phyloP scores from a whole-genome alignment of 768 basidiomycete genomes.

The Auricularia sp. region DNA sequence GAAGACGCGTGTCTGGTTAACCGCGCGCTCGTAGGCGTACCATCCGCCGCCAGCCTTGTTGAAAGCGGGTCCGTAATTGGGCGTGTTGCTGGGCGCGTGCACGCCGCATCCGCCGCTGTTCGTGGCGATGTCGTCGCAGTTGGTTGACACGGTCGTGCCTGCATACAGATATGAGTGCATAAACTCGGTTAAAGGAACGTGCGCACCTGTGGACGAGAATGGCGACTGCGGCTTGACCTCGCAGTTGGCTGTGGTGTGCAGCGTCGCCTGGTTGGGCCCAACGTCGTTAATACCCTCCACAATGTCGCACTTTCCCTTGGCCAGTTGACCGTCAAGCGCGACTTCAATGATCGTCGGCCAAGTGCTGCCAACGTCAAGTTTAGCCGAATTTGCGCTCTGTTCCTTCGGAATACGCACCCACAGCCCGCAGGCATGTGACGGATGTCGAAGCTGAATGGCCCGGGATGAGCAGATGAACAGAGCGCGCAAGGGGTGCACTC shows the following conservation, averaged over 20 bases:
- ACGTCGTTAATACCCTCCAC: constrained; percentile 31
- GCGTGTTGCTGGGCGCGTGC: constrained; percentile 20
- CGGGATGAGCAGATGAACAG: constrained; percentile 7
- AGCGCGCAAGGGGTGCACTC: constrained; percentile 13
- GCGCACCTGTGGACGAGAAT: background rate
- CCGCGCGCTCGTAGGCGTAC: constrained; percentile 44
- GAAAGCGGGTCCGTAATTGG: constrained; percentile 49
- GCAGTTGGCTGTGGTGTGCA: constrained; percentile 40
- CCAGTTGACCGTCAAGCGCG: constrained; percentile 30
- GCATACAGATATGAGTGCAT: background rate
- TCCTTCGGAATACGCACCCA: constrained; percentile 27
- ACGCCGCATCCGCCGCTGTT: constrained; percentile 54
- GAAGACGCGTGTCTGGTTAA: constrained; percentile 52
- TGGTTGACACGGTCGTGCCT: constrained; percentile 29
- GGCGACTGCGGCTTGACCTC: background rate
- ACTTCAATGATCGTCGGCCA: constrained; percentile 45
- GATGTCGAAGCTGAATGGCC: constrained; percentile 32
- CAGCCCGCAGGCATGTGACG: constrained; percentile 55
- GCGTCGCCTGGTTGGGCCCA: constrained; percentile 38
- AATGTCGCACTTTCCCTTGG: constrained; percentile 33
- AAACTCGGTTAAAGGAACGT: background rate
- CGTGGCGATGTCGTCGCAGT: constrained; percentile 41
- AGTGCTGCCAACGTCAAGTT: constrained; percentile 14
- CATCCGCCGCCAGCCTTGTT: constrained; percentile 55
- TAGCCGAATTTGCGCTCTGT: constrained; percentile 5